Evolutionary conservation across 257 asterid genomes (phyloP).

Genomic region (Osmanthus fragrans): DNA sequence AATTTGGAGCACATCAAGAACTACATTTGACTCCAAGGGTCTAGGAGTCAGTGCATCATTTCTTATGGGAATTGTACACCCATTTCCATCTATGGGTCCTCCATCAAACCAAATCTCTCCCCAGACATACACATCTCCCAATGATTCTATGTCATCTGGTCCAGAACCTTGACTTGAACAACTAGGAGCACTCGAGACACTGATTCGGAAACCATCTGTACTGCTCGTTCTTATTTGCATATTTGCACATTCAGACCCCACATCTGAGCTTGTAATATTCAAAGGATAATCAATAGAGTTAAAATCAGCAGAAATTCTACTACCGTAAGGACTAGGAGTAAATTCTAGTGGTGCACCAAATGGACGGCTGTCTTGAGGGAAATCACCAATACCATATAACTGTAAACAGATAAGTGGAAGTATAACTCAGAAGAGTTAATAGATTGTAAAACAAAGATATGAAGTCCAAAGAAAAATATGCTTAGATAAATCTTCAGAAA

Average conservation of each 20-base stretch:
- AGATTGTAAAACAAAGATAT: not conserved
- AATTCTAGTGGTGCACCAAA: conserved; percentile 59
- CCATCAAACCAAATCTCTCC: conserved; percentile 94
- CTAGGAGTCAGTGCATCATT: conserved; percentile 69
- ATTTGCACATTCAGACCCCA: conserved; percentile 64
- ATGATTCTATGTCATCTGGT: conserved; percentile 93
- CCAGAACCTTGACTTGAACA: conserved; percentile 90
- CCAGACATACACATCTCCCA: conserved; percentile 97
- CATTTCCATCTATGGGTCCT: conserved; percentile 47
- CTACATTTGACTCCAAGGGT: conserved; percentile 76
- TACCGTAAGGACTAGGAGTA: conserved; percentile 47
- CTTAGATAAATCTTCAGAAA: conserved; percentile 1
- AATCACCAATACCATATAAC: conserved; percentile 55
- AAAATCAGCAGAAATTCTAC: conserved; percentile 53
- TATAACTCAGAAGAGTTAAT: not conserved
- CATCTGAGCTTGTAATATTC: conserved; percentile 64
- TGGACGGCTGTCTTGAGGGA: conserved; percentile 41
- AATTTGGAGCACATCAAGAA: conserved; percentile 82
- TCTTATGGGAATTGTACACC: conserved; percentile 57
- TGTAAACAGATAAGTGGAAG: conserved; percentile 32
- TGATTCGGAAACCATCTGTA: conserved; percentile 90
- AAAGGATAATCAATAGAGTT: conserved; percentile 34
- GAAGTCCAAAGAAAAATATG: not conserved
- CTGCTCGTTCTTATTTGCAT: conserved; percentile 86
- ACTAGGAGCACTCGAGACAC: conserved; percentile 94